Conservation (phyloP, 768 basidiomycete genomes). For the Boletus barrowsii region DNA sequence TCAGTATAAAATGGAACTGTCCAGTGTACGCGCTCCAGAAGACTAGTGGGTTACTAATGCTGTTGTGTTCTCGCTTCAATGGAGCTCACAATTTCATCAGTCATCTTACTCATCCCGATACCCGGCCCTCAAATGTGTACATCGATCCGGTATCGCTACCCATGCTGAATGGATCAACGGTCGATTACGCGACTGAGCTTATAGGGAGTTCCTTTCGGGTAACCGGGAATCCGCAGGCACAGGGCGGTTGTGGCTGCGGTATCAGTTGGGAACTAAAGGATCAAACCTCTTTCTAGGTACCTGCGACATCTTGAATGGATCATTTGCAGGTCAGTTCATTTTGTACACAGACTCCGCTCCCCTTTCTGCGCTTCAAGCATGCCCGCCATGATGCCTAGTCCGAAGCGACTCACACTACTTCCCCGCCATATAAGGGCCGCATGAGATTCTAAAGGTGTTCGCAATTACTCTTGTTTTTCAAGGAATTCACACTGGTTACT, state of each 20-base stretch:
- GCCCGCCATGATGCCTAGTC: too few species aligned
- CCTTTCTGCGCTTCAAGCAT: too few species aligned
- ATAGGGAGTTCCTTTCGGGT: slow-evolving; percentile 91
- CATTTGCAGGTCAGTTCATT: too few species aligned
- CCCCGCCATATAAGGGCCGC: too few species aligned
- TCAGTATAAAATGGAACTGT: slow-evolving; percentile 90
- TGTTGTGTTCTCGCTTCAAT: neutral
- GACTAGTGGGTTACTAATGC: slow-evolving; percentile 71
- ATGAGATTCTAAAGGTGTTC: too few species aligned
- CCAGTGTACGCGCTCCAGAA: slow-evolving; percentile 56
- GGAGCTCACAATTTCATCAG: slow-evolving; percentile 32
- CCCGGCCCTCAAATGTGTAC: slow-evolving; percentile 72
- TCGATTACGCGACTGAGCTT: slow-evolving; percentile 91
- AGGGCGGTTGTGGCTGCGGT: slow-evolving; percentile 93
- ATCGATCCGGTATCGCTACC: slow-evolving; percentile 84
- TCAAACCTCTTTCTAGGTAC: neutral
- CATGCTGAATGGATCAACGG: slow-evolving; percentile 81
- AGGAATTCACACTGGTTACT: too few species aligned
- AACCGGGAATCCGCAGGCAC: slow-evolving; percentile 83
- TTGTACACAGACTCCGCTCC: too few species aligned
- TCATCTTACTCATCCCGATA: slow-evolving; percentile 66
- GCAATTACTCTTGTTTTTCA: too few species aligned
- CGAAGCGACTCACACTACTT: too few species aligned
- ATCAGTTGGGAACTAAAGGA: slow-evolving; percentile 71
- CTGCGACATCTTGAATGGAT: neutral